A percentile compares a stretch with the other conserved stretches of the same genome.
Conservation (phyloP, 2,329 filamentous ascomycete genomes). For the Ophiostoma ips region DNA sequence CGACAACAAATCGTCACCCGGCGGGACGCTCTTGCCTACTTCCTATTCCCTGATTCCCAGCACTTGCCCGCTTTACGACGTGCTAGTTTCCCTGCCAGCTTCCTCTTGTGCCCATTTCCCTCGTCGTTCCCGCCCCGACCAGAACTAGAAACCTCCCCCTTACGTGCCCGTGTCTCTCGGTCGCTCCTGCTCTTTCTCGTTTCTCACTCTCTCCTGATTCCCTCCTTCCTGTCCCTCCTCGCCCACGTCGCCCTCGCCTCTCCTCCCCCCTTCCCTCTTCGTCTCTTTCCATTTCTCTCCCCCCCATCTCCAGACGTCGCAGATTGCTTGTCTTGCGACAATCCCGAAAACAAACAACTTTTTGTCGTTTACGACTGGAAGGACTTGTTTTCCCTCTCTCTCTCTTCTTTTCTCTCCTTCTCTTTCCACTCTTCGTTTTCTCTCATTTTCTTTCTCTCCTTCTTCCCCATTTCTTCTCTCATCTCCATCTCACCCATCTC, state of each 20-base stretch:
- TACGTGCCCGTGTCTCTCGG: constrained; percentile 3
- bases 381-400: background rate
- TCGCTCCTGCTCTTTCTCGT: constrained; percentile 1
- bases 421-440: background rate
- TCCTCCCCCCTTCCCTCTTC: background rate
- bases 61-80: background rate
- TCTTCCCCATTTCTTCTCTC: constrained; percentile 2
- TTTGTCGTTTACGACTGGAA: too few species aligned
- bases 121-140: constrained; percentile 4
- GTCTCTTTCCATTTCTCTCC: constrained; percentile 5
- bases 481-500: constrained; percentile 6
- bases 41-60: too few species aligned
- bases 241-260: background rate
- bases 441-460: background rate
- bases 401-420: background rate
- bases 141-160: constrained; percentile 6
- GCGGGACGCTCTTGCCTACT: too few species aligned
- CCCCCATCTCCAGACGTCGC: constrained; percentile 7
- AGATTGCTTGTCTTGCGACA: constrained; percentile 8
- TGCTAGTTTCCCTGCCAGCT: too few species aligned
- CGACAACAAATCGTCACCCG: too few species aligned
- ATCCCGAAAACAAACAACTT: constrained; percentile 5
- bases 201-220: constrained; percentile 1
- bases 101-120: too few species aligned
- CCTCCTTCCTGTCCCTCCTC: background rate